A percentile compares a stretch with the other conserved stretches of the same genome.
These are phyloP conservation scores for Penicillium ochrochloron DNA, from an alignment of 495 filamentous ascomycete species.

Conservation along the genomic window DNA sequence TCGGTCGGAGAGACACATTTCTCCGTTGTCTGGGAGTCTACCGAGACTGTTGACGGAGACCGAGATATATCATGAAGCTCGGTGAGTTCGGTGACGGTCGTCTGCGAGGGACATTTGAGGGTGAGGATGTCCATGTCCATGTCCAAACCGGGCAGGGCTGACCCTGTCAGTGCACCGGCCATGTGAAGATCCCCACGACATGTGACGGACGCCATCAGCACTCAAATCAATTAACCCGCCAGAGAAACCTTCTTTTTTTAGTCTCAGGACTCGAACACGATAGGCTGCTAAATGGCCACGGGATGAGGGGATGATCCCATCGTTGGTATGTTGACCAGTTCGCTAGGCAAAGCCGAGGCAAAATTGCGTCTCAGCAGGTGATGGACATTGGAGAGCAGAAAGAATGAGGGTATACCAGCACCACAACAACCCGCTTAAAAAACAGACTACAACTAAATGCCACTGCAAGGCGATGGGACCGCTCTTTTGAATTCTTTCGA, in stretches of 20 bases:
- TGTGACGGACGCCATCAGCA: constrained; percentile 37
- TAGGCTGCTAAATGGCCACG: constrained; percentile 8
- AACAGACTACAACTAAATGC: background rate
- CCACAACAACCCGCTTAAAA: background rate
- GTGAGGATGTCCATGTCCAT: constrained; percentile 19
- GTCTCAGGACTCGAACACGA: constrained; percentile 2
- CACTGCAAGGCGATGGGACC: constrained; percentile 6
- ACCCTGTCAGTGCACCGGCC: constrained; percentile 11
- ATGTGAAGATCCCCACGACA: constrained; percentile 33
- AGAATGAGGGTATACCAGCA: background rate
- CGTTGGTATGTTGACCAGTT: background rate
- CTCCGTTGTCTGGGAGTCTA: background rate
- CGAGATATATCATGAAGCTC: constrained; percentile 12
- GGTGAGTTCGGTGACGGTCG: constrained; percentile 20
- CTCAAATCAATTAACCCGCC: background rate
- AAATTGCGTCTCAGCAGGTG: background rate
- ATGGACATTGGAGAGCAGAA: background rate
- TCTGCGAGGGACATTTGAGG: constrained; percentile 16
- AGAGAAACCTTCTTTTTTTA: background rate
- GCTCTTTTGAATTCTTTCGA: constrained; percentile 11
- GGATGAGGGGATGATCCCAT: constrained; percentile 6
- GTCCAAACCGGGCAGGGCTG: constrained; percentile 14
- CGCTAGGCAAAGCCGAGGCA: background rate
- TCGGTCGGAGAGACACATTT: constrained; percentile 7
- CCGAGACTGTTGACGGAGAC: background rate